These are phyloP conservation scores for Scenedesmus sp. DNA, from an alignment of 163 green algal genomes.

Conservation along the genomic window DNA sequence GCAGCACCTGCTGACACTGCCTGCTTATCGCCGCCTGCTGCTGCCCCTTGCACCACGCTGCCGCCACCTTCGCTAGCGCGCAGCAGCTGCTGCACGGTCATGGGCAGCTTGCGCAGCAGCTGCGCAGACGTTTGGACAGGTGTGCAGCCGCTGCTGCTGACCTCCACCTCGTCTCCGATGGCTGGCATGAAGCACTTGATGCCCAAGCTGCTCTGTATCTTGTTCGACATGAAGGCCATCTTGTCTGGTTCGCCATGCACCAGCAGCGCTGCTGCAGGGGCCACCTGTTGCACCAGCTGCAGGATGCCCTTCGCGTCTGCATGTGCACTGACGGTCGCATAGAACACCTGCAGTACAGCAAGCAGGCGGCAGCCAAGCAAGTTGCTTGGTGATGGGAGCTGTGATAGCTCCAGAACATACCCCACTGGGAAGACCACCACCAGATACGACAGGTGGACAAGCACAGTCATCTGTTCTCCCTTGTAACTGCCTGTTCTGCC, in stretches of 20 bases:
- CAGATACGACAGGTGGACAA: too few relatives aligned
- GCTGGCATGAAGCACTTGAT: slow-evolving; percentile 23
- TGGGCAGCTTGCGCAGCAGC: slow-evolving; percentile 21
- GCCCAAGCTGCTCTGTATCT: slow-evolving; percentile 25
- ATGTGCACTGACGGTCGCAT: slow-evolving; percentile 78
- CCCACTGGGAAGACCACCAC: too few relatives aligned
- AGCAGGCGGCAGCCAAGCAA: neutral
- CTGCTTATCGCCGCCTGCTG: neutral
- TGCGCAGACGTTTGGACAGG: neutral
- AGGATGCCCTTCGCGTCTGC: slow-evolving; percentile 79
- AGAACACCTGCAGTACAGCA: slow-evolving; percentile 63
- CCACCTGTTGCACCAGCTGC: slow-evolving; percentile 60
- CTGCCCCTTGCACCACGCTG: neutral
- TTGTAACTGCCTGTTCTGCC: too few relatives aligned
- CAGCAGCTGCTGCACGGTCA: slow-evolving; percentile 16
- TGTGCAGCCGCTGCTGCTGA: neutral
- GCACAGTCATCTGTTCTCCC: too few relatives aligned
- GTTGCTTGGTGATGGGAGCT: too few relatives aligned
- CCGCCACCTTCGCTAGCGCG: neutral
- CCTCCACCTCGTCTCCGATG: slow-evolving; percentile 19
- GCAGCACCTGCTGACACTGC: neutral
- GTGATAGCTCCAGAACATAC: too few relatives aligned
- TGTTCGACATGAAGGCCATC: slow-evolving; percentile 63
- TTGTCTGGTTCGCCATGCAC: slow-evolving; percentile 66
- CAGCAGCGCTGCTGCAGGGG: slow-evolving; percentile 59